Percentiles rank a stretch among this genome's conserved stretches.
Evolutionary conservation across 2,329 filamentous ascomycete species (phyloP).

Genomic region (Claviceps pusilla): DNA sequence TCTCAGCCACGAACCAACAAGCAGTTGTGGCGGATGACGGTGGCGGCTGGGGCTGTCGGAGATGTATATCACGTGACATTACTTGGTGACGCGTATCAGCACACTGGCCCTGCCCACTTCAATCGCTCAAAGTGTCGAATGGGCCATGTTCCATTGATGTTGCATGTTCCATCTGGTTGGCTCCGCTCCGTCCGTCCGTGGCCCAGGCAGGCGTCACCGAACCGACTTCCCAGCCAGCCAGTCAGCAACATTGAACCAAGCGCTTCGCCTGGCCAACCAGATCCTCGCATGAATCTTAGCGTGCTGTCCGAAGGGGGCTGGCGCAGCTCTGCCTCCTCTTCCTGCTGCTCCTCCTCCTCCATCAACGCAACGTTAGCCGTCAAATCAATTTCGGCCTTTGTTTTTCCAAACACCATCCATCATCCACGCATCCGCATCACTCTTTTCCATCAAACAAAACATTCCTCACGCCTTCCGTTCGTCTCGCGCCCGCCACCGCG

Average conservation of each 20-base stretch:
- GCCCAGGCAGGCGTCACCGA: background rate
- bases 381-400: background rate
- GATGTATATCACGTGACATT: too few relatives aligned
- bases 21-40: background rate
- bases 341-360: slow-evolving; percentile 1
- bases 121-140: too few relatives aligned
- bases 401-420: slow-evolving; percentile 4
- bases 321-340: slow-evolving; percentile 6
- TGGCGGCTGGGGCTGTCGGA: background rate
- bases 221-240: background rate
- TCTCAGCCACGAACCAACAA: background rate
- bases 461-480: background rate
- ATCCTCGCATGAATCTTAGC: background rate
- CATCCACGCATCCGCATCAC: slow-evolving; percentile 8
- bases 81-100: background rate
- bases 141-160: too few relatives aligned
- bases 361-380: background rate
- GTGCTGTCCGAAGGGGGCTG: slow-evolving; percentile 3
- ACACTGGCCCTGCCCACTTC: too few relatives aligned
- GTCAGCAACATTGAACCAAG: slow-evolving; percentile 8
- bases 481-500: background rate
- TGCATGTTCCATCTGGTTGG: background rate
- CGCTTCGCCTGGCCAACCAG: slow-evolving; percentile 16
- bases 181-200: slow-evolving; percentile 5
- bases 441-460: background rate